A percentile compares a stretch with the other conserved stretches of the same genome.
These are phyloP conservation scores for Aspergillus cristatus DNA, from an alignment of 495 filamentous ascomycete genomes.

Conservation along the genomic window DNA sequence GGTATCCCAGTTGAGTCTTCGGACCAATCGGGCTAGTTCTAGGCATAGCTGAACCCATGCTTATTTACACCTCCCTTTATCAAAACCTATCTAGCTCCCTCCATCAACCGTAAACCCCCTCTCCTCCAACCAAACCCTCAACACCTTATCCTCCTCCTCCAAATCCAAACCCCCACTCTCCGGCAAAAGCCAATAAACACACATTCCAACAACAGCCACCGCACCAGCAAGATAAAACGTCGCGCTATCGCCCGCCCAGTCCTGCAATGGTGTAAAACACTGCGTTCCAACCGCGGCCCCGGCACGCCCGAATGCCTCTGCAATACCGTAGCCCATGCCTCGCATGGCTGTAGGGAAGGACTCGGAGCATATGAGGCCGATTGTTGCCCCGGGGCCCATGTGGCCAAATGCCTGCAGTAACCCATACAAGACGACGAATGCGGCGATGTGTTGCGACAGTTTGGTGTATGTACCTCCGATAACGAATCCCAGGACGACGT, in stretches of 20 bases:
- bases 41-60: too few relatives aligned
- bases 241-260: conserved; percentile 15
- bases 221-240: conserved; percentile 27
- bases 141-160: conserved; percentile 19
- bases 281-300: conserved; percentile 28
- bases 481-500: conserved; percentile 26
- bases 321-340: conserved; percentile 27
- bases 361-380: conserved; percentile 26
- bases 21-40: too few relatives aligned
- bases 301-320: conserved; percentile 26
- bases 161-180: conserved; percentile 24
- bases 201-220: conserved; percentile 19
- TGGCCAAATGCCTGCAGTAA: conserved; percentile 27
- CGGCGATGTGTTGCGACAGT: conserved; percentile 22
- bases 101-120: conserved; percentile 36
- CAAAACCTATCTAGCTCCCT: too few relatives aligned
- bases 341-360: conserved; percentile 28
- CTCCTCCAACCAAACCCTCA: conserved; percentile 17
- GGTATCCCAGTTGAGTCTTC: too few relatives aligned
- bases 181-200: conserved; percentile 24
- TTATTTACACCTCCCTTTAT: too few relatives aligned
- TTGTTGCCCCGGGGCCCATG: conserved; percentile 28
- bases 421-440: conserved; percentile 30
- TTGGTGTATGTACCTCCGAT: conserved; percentile 22
- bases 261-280: conserved; percentile 24